These are phyloP conservation scores for Strigomonas culicis DNA, from an alignment of 208 protist species.

Conservation along the genomic window DNA sequence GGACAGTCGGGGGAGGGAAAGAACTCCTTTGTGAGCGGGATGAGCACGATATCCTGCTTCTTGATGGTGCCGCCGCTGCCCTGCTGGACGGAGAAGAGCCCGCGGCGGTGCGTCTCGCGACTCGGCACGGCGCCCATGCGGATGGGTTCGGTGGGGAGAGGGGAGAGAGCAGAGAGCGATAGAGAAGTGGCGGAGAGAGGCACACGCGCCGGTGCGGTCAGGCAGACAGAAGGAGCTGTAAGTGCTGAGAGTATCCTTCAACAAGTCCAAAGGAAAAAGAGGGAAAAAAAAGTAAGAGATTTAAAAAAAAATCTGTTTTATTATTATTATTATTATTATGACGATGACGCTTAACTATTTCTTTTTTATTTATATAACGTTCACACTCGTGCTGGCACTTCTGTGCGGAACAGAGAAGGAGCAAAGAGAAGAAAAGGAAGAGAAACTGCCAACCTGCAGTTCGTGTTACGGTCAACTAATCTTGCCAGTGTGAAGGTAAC, in stretches of 20 bases:
- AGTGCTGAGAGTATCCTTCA: too few species aligned
- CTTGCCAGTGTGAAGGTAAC: too few species aligned
- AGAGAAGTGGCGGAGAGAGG: background rate
- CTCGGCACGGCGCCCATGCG: slow-evolving; percentile 69
- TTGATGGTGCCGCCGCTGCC: slow-evolving; percentile 11
- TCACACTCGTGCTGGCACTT: too few species aligned
- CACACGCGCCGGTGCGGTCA: too few species aligned
- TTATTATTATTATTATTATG: too few species aligned
- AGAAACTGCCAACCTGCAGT: background rate
- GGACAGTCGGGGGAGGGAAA: slow-evolving; percentile 75
- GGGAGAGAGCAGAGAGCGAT: too few species aligned
- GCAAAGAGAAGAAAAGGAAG: background rate
- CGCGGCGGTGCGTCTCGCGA: slow-evolving; percentile 57
- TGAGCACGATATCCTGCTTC: slow-evolving; percentile 64
- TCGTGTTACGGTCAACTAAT: background rate
- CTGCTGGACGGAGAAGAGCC: slow-evolving; percentile 44
- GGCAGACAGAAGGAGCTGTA: too few species aligned
- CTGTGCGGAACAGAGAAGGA: background rate
- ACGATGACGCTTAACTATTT: too few species aligned
- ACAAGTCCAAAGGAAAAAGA: slow-evolving; percentile 6
- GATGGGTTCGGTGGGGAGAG: too few species aligned
- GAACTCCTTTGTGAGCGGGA: slow-evolving; percentile 75
- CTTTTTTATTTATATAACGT: too few species aligned
- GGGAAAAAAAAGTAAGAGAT: slow-evolving; percentile 1
- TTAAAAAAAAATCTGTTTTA: background rate